Conservation (phyloP, 2,329 filamentous ascomycete genomes). For the Xylariaceae sp. region DNA sequence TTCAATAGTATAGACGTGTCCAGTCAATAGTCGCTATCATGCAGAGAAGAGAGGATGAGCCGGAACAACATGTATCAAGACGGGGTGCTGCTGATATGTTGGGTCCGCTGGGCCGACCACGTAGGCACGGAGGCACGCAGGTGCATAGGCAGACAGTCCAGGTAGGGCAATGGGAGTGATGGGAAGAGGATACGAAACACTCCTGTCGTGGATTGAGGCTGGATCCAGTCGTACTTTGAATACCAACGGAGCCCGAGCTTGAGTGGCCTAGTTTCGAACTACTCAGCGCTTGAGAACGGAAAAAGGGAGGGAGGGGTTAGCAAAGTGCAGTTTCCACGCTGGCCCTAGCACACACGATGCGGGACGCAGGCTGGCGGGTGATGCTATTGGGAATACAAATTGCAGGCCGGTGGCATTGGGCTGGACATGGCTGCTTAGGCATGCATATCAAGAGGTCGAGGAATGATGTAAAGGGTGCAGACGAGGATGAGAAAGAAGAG, state of each 20-base stretch:
- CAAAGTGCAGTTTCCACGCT: conserved; percentile 17
- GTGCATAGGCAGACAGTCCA: conserved; percentile 8
- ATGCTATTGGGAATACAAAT: conserved; percentile 31
- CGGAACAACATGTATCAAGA: conserved; percentile 27
- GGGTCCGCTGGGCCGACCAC: conserved; percentile 16
- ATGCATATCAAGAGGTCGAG: conserved; percentile 17
- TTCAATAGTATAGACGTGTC: conserved; percentile 31
- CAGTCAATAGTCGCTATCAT: conserved; percentile 30
- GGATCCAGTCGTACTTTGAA: conserved; percentile 25
- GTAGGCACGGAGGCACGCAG: conserved; percentile 22
- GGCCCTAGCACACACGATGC: conserved; percentile 17
- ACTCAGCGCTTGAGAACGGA: conserved; percentile 17
- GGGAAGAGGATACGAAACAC: conserved; percentile 9
- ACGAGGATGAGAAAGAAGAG: conserved; percentile 16
- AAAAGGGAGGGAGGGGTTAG: conserved; percentile 20
- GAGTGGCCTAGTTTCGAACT: conserved; percentile 16
- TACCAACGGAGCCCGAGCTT: conserved; percentile 26
- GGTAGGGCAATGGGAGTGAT: conserved; percentile 7
- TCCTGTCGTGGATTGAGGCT: conserved; percentile 31
- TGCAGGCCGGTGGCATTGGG: conserved; percentile 29
- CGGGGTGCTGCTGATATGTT: conserved; percentile 27
- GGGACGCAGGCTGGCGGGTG: conserved; percentile 26
- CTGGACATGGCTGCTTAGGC: conserved; percentile 32
- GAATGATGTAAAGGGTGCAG: conserved; percentile 2
- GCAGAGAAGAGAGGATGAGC: conserved; percentile 26